Percentiles rank a stretch among this genome's conserved stretches.
Conservation (phyloP, 768 basidiomycete genomes). For the Auriscalpium microsporum region DNA sequence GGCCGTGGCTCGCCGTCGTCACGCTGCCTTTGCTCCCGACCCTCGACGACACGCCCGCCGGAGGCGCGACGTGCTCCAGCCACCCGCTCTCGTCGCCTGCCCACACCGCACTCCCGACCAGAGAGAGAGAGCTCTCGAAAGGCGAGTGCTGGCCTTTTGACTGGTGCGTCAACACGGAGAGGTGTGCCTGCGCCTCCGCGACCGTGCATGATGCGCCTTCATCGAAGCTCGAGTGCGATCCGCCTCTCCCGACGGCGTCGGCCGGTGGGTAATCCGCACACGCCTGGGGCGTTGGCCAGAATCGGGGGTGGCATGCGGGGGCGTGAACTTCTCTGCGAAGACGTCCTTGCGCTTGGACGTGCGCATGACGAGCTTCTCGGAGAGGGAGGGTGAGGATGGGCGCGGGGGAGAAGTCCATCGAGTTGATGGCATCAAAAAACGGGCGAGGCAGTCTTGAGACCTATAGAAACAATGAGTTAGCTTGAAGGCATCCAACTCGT, state of each 20-base stretch:
- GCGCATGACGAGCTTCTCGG: slow-evolving; percentile 81
- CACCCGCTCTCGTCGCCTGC: slow-evolving; percentile 62
- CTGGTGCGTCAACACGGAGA: slow-evolving; percentile 13
- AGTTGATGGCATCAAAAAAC: slow-evolving; percentile 91
- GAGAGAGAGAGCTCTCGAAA: slow-evolving; percentile 64
- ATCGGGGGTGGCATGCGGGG: slow-evolving; percentile 2
- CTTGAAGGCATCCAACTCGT: too few relatives aligned
- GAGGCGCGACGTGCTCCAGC: slow-evolving; percentile 29
- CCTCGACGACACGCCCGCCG: slow-evolving; percentile 17
- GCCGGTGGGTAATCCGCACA: slow-evolving; percentile 7
- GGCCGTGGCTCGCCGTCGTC: slow-evolving; percentile 39
- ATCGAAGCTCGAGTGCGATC: slow-evolving; percentile 64
- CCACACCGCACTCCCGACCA: slow-evolving; percentile 79
- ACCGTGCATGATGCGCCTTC: slow-evolving; percentile 53
- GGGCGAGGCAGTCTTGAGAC: slow-evolving; percentile 82
- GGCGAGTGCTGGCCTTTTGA: slow-evolving; percentile 42
- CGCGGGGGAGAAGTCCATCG: slow-evolving; percentile 75
- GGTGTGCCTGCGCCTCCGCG: slow-evolving; percentile 1
- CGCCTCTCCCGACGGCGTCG: slow-evolving; percentile 25
- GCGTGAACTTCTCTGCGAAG: slow-evolving; percentile 75
- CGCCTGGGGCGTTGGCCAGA: slow-evolving; percentile 1
- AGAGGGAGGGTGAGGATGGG: slow-evolving; percentile 68
- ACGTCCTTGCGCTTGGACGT: slow-evolving; percentile 86
- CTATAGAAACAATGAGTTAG: too few relatives aligned
- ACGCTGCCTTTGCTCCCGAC: slow-evolving; percentile 38